Base-by-base conservation (phyloP, 75 land plant genomes). In the Pinus albicaulis region DNA sequence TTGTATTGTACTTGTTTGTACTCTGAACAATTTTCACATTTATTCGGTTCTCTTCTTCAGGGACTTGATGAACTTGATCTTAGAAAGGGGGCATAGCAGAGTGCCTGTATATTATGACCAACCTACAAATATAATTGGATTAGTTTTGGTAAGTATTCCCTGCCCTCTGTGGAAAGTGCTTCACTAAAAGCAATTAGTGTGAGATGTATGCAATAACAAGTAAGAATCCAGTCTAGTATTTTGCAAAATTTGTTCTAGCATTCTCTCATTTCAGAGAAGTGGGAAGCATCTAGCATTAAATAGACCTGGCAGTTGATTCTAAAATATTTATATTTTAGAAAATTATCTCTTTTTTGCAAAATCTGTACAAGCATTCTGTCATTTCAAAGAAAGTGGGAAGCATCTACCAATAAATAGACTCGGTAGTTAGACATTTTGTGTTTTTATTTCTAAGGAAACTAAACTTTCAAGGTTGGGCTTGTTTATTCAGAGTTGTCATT, bases 71-170 rank as follows among this genome's bases (percentile, higher is more conserved):
- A 77, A 78, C 41, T 61, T 80, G 73, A 89, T 91, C 3, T 55
- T 91, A 86, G 76, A 85, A 20, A 91, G 76, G 77, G 93, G 93
- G 13, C 93, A 91, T 80, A 89, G 93, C 73, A 85, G 91, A 61
- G 86, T 91, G 41, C 93, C 93, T 22, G 93, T 96, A 56, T 96
- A 94, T 80, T 90, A 89, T 79, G 95, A 88, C 70, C 81, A 86
- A 57, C 90, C 82, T 17, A 90, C 86, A 71, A 94, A 96, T 77
- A 94, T 96, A 59, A 94, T 96, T 82, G 99, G 99, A 34, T 83
- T 96, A 11, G 74, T 96, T 64, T 85, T 96, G 92, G 99, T 96
- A 58, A 59, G 60, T 24, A 55, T 31, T n/a, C 3, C 22, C 7
- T 22, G n/a, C 25, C 34, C 55, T 55, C 31, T 23, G 23, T 10